These are phyloP conservation scores for Arachis hypogaea DNA, from an alignment of 306 rosid genomes.

Conservation along the genomic window DNA sequence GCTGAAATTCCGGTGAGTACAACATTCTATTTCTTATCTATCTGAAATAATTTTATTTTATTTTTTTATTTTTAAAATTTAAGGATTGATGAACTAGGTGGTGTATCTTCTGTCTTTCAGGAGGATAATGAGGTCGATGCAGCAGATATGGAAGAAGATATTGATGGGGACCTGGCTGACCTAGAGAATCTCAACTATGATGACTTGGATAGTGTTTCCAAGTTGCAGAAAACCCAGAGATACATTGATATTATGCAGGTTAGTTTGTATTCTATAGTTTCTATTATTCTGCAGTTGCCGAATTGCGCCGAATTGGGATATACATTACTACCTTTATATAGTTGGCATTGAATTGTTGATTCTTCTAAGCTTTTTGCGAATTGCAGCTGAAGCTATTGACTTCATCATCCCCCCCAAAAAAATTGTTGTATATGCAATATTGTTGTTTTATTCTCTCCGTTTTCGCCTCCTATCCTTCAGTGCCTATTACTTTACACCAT, in stretches of 20 bases:
- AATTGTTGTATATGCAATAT: not conserved
- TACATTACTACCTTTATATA: not conserved
- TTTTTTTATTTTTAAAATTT: not conserved
- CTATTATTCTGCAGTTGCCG: not conserved
- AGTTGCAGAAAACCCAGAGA: constrained; percentile 88
- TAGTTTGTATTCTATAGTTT: constrained; percentile 9
- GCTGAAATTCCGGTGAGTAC: constrained; percentile 64
- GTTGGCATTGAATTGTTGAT: constrained; percentile 1
- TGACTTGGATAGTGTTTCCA: constrained; percentile 92
- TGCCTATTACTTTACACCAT: constrained; percentile 8
- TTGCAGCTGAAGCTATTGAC: constrained; percentile 23
- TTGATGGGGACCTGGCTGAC: constrained; percentile 90
- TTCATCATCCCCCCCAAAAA: not conserved
- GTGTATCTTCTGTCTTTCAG: constrained; percentile 38
- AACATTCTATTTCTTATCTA: not conserved
- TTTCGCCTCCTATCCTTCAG: not conserved
- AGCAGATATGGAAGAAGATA: constrained; percentile 86
- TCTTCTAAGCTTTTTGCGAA: constrained; percentile 20
- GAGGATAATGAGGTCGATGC: constrained; percentile 66
- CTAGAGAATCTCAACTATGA: constrained; percentile 85
- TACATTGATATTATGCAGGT: constrained; percentile 81
- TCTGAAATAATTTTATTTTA: too few relatives aligned
- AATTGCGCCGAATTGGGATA: not conserved
- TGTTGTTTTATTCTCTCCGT: constrained; percentile 2
- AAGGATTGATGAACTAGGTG: not conserved